Percentiles rank a stretch among this genome's conserved stretches.
These are phyloP conservation scores for Sarocladium oryzae DNA, from an alignment of 2,329 filamentous ascomycete genomes.

Conservation along the genomic window DNA sequence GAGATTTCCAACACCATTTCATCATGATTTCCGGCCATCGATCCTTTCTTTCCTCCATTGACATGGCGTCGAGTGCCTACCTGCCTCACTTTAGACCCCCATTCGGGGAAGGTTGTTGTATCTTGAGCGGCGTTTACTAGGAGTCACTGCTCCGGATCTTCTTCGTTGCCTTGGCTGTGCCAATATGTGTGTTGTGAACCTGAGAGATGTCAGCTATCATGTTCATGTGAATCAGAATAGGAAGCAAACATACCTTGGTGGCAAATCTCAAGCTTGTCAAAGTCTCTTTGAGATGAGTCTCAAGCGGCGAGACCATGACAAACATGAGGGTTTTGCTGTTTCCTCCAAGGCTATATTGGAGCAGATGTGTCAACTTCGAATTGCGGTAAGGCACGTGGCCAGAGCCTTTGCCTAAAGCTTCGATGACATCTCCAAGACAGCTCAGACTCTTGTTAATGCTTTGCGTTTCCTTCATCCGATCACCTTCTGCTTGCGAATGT, in stretches of 20 bases:
- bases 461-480: conserved; percentile 86
- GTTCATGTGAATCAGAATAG: neutral
- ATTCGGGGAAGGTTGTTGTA: neutral
- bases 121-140: conserved; percentile 14
- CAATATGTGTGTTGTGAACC: conserved; percentile 87
- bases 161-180: conserved; percentile 72
- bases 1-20: conserved; percentile 7
- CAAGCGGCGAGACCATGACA: conserved; percentile 91
- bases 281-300: conserved; percentile 86
- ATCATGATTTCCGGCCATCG: neutral
- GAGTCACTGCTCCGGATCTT: conserved; percentile 42
- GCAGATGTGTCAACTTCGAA: conserved; percentile 90
- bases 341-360: conserved; percentile 90
- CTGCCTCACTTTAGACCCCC: neutral
- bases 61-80: neutral
- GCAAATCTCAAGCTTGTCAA: conserved; percentile 93
- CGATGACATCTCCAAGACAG: conserved; percentile 90
- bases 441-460: conserved; percentile 95
- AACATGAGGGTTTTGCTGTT: conserved; percentile 99
- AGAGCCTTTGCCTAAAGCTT: conserved; percentile 78
- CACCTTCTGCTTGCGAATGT: conserved; percentile 79
- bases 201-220: conserved; percentile 22
- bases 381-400: conserved; percentile 90
- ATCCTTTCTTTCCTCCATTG: neutral
- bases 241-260: conserved; percentile 61